Evolutionary conservation across 2,329 filamentous ascomycete species (phyloP).

Genomic region (Diaporthe citriasiana): DNA sequence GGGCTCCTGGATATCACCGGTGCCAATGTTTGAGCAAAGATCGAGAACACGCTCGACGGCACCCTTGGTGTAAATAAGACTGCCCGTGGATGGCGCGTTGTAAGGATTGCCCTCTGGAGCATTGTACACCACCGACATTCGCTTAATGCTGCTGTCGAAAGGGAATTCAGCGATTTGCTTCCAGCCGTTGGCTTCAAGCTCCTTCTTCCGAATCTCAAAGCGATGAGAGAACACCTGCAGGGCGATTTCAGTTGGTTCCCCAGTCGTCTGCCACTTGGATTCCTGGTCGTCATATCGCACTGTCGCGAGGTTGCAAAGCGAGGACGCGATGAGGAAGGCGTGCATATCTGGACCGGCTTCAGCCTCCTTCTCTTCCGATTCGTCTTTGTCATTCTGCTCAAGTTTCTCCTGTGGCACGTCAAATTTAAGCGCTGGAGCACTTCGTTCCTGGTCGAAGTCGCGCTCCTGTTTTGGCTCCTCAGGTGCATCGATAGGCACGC

Average conservation of each 20-base stretch:
- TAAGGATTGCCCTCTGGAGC: slow-evolving; percentile 56
- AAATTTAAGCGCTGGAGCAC: slow-evolving; percentile 71
- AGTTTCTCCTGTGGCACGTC: slow-evolving; percentile 72
- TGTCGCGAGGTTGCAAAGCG: slow-evolving; percentile 76
- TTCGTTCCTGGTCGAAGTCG: slow-evolving; percentile 73
- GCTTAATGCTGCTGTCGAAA: slow-evolving; percentile 84
- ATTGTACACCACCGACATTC: slow-evolving; percentile 83
- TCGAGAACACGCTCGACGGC: slow-evolving; percentile 73
- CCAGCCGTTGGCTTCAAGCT: slow-evolving; percentile 68
- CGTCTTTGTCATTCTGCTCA: slow-evolving; percentile 53
- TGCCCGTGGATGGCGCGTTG: slow-evolving; percentile 57
- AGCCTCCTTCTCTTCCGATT: slow-evolving; percentile 55
- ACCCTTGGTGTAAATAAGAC: slow-evolving; percentile 73
- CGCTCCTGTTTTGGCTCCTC: slow-evolving; percentile 59
- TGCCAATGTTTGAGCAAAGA: slow-evolving; percentile 64
- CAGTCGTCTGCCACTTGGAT: slow-evolving; percentile 74
- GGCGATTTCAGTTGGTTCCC: slow-evolving; percentile 82
- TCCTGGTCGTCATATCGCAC: slow-evolving; percentile 69
- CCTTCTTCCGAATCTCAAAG: slow-evolving; percentile 71
- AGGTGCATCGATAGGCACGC: slow-evolving; percentile 52
- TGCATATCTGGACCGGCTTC: slow-evolving; percentile 65
- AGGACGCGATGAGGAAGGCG: slow-evolving; percentile 67
- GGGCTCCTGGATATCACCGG: slow-evolving; percentile 56
- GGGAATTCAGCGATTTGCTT: slow-evolving; percentile 78
- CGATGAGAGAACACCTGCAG: slow-evolving; percentile 82